phyloP scores from a whole-genome alignment of 1,284 basidiomycete genomes.

The Cystobasidiaceae sp. region DNA sequence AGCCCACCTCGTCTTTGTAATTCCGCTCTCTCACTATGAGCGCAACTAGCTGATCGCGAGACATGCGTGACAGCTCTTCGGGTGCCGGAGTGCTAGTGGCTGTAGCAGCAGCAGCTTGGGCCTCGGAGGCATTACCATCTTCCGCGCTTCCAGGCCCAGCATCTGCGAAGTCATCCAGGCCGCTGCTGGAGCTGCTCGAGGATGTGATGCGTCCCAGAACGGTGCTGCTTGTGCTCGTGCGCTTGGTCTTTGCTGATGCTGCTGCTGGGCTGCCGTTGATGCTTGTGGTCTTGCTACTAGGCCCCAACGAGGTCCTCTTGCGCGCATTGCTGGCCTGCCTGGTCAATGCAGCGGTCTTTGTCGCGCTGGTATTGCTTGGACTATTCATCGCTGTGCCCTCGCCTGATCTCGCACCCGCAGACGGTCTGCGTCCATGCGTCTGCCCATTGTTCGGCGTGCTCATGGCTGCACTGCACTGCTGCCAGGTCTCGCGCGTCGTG shows the following conservation, averaged over 20 bases:
- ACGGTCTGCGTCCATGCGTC: too few relatives aligned
- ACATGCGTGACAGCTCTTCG: constrained; percentile 14
- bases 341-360: background rate
- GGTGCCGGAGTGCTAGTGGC: background rate
- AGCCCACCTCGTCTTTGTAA: constrained; percentile 19
- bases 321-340: too few relatives aligned
- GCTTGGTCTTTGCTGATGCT: background rate
- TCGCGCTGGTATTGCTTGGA: background rate
- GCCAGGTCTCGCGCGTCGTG: too few relatives aligned
- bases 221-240: background rate
- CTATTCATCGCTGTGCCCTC: background rate
- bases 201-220: background rate
- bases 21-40: constrained; percentile 16
- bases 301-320: too few relatives aligned
- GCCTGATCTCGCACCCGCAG: background rate
- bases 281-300: background rate
- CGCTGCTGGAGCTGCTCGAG: too few relatives aligned
- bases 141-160: background rate
- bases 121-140: background rate
- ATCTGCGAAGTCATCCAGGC: background rate
- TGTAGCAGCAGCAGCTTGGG: background rate
- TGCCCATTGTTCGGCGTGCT: too few relatives aligned
- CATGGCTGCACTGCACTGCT: too few relatives aligned
- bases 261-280: background rate
- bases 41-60: constrained; percentile 30